Evolutionary conservation across 306 rosid genomes (phyloP), one percentile per base, ranked within the genome.

Genomic region (Fragaria vesca): DNA sequence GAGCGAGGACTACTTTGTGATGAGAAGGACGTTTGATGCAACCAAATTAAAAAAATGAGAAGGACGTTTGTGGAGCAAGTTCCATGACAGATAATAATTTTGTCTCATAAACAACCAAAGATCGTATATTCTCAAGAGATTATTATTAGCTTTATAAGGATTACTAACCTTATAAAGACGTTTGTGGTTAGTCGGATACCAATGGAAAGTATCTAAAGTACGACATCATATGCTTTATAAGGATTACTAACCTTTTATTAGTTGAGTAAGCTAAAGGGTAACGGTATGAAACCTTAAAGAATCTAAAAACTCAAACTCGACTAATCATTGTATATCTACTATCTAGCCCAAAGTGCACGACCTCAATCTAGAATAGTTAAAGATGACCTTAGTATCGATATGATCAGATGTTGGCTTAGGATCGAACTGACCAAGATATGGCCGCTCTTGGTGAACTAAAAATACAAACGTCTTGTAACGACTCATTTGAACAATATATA

Each of bases 391-490:
- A 51, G 0, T 51, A n/a, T 16, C 8, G 0, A 51, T 16, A 7
- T 17, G 8, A 51, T 8, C 9, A 5, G 21, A 5, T 6, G 20
- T 2, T 1, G 0, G 57, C 0, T 16, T 20, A 16, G 3, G 50
- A 46, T 11, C 50, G 4, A 12, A 46, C 13, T 46, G 11, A 10
- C 16, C 0, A 10, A 45, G 48, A 45, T 6, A 40, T 45, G 4
- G 0, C 12, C 48, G 12, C 0, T 12, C 0, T 38, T 38, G 4
- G 0, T 0, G 7, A 38, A 38, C 7, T 38, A 4, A 38, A 38
- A 38, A 0, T 38, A 38, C 6, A 0, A 38, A 38, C 7, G 0
- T 0, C 1, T 5, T 5, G 42, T 5, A 43, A 43, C 3, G 2
- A 43, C 12, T 43, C 12, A 1, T 43, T 1, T 43, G 1, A 45